Evolutionary conservation across 2,329 filamentous ascomycete genomes (phyloP).

Genomic region (Phaeosphaeria sp.): DNA sequence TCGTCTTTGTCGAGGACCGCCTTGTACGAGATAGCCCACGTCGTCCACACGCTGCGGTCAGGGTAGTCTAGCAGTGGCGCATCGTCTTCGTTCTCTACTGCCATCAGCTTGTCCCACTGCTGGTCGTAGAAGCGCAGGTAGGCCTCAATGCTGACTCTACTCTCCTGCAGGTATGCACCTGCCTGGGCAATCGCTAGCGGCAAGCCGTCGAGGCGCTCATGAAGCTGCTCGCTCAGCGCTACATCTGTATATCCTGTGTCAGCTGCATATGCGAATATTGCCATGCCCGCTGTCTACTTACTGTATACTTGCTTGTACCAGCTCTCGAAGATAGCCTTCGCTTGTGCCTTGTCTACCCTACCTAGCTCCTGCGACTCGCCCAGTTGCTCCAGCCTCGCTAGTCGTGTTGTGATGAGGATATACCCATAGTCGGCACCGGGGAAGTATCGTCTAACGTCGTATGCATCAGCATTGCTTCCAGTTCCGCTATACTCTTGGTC

Average conservation of each 20-base stretch:
- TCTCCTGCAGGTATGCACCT: slow-evolving; percentile 29
- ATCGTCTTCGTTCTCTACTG: slow-evolving; percentile 4
- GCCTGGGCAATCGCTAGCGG: slow-evolving; percentile 31
- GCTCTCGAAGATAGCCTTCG: slow-evolving; percentile 21
- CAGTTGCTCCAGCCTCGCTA: slow-evolving; percentile 21
- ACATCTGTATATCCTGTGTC: slow-evolving; percentile 13
- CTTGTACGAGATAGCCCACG: slow-evolving; percentile 41
- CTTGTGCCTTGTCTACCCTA: slow-evolving; percentile 17
- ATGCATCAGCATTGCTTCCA: slow-evolving; percentile 16
- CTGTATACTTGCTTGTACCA: slow-evolving; percentile 19
- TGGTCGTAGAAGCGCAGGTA: slow-evolving; percentile 36
- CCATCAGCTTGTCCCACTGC: slow-evolving; percentile 33
- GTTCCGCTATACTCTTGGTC: slow-evolving; percentile 14
- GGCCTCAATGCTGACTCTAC: slow-evolving; percentile 13
- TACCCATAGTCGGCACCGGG: slow-evolving; percentile 26
- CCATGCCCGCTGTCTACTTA: slow-evolving; percentile 9
- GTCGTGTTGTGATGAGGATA: slow-evolving; percentile 27
- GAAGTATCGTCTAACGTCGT: slow-evolving; percentile 20
- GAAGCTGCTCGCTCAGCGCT: slow-evolving; percentile 12
- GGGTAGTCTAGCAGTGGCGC: slow-evolving; percentile 30
- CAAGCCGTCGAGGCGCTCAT: slow-evolving; percentile 25
- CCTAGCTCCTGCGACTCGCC: slow-evolving; percentile 20
- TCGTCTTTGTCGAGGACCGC: slow-evolving; percentile 26
- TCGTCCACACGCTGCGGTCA: slow-evolving; percentile 36
- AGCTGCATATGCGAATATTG: slow-evolving; percentile 1